Evolutionary conservation across 1,284 basidiomycete species (phyloP).

Genomic region (Ustilago curta): DNA sequence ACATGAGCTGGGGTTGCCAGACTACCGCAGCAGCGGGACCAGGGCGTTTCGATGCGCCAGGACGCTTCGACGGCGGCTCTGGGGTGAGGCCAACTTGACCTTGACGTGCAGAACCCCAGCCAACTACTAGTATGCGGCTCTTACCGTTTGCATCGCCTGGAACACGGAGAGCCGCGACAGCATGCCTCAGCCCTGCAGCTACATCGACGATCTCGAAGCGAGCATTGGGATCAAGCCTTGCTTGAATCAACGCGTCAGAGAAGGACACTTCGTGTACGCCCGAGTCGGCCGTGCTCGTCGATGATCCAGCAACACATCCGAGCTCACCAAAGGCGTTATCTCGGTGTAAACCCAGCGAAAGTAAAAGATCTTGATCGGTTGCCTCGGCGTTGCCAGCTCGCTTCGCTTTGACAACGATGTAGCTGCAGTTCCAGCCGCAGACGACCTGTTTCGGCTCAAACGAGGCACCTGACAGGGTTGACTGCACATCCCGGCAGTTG

Average conservation of each 20-base stretch:
- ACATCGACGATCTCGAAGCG: conserved; percentile 17
- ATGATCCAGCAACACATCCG: conserved; percentile 1
- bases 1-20: conserved; percentile 35
- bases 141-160: background rate
- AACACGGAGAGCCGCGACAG: conserved; percentile 17
- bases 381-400: too few species aligned
- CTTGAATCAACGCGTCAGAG: conserved; percentile 10
- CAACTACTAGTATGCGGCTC: conserved; percentile 18
- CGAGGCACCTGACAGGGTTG: background rate
- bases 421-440: conserved; percentile 52
- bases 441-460: conserved; percentile 21
- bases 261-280: conserved; percentile 35
- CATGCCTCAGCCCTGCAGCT: conserved; percentile 38
- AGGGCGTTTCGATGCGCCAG: conserved; percentile 10
- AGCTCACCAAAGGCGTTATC: conserved; percentile 48
- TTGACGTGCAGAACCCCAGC: conserved; percentile 48
- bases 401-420: conserved; percentile 21
- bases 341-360: conserved; percentile 33
- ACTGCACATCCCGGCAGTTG: background rate
- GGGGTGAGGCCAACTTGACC: conserved; percentile 33
- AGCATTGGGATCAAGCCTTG: conserved; percentile 6
- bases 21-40: conserved; percentile 24
- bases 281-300: background rate
- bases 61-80: background rate
- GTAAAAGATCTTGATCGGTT: conserved; percentile 16